Conservation (phyloP, 2,329 filamentous ascomycete species). For the Aspergillus neoniger region DNA sequence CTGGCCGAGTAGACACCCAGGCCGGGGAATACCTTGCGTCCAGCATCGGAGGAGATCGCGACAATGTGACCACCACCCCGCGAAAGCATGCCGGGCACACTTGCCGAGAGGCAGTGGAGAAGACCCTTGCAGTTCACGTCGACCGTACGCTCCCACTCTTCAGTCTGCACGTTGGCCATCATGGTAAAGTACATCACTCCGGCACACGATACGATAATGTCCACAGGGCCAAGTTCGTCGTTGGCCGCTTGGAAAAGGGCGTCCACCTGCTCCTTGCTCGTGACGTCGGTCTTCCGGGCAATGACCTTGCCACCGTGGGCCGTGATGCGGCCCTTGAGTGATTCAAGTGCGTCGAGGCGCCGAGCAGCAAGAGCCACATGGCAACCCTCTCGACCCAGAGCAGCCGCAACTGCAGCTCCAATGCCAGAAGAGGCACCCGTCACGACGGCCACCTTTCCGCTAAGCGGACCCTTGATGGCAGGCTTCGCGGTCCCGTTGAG, state of each 20-base stretch:
- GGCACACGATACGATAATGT: slow-evolving; percentile 77
- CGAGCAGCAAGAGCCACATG: slow-evolving; percentile 72
- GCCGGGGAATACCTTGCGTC: slow-evolving; percentile 78
- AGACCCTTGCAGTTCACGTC: slow-evolving; percentile 87
- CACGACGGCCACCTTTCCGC: slow-evolving; percentile 71
- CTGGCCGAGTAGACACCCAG: slow-evolving; percentile 79
- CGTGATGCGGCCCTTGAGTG: slow-evolving; percentile 63
- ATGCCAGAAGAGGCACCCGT: slow-evolving; percentile 80
- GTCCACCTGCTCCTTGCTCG: slow-evolving; percentile 65
- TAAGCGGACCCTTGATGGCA: slow-evolving; percentile 60
- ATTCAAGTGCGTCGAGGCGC: slow-evolving; percentile 67
- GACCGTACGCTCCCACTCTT: slow-evolving; percentile 79
- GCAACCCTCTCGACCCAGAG: slow-evolving; percentile 70
- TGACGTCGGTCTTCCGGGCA: slow-evolving; percentile 71
- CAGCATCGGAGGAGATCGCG: slow-evolving; percentile 79
- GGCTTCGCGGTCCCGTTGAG: slow-evolving; percentile 48
- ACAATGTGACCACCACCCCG: slow-evolving; percentile 73
- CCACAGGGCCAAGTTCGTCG: slow-evolving; percentile 68
- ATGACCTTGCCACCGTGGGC: slow-evolving; percentile 65
- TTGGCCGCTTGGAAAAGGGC: slow-evolving; percentile 62
- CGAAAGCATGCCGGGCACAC: slow-evolving; percentile 70
- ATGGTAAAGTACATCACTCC: slow-evolving; percentile 89
- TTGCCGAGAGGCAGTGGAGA: slow-evolving; percentile 69
- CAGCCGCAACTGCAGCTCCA: slow-evolving; percentile 70
- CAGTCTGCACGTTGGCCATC: slow-evolving; percentile 74